Conservation (phyloP, 192 early-diverging fungal species). For the Chytriomyces sp. region DNA sequence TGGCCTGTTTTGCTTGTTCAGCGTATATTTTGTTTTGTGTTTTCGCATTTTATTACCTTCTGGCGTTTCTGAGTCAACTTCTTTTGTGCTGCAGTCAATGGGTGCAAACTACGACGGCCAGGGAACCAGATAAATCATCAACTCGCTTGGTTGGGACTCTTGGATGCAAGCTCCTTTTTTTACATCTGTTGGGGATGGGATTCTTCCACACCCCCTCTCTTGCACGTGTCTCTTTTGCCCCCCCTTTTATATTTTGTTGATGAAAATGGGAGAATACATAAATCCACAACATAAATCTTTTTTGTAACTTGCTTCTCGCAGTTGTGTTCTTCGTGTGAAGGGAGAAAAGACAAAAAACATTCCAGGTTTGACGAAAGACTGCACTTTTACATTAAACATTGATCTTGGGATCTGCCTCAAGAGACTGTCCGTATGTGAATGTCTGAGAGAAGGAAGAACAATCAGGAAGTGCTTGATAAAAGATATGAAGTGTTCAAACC, state of each 20-base stretch:
- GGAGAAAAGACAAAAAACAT: not conserved
- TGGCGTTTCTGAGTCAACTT: not conserved
- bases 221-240: not conserved
- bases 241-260: not conserved
- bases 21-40: not conserved
- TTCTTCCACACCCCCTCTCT: not conserved
- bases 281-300: not conserved
- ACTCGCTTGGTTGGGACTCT: not conserved
- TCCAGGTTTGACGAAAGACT: not conserved
- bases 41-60: no score
- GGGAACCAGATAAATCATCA: slow-evolving; percentile 9
- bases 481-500: slow-evolving; percentile 26
- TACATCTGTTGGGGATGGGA: not conserved
- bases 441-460: slow-evolving; percentile 8
- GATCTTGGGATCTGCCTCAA: slow-evolving; percentile 28
- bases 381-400: slow-evolving; percentile 6
- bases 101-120: slow-evolving; percentile 53
- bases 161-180: not conserved
- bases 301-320: not conserved
- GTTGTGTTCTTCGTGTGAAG: not conserved
- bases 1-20: no score
- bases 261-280: not conserved
- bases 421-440: slow-evolving; percentile 24
- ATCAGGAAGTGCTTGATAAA: not conserved
- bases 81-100: slow-evolving; percentile 30